Evolutionary conservation across 2,329 filamentous ascomycete genomes (phyloP), one percentile per base, ranked within the genome.

Genomic region (Cladobotryum protrusum): DNA sequence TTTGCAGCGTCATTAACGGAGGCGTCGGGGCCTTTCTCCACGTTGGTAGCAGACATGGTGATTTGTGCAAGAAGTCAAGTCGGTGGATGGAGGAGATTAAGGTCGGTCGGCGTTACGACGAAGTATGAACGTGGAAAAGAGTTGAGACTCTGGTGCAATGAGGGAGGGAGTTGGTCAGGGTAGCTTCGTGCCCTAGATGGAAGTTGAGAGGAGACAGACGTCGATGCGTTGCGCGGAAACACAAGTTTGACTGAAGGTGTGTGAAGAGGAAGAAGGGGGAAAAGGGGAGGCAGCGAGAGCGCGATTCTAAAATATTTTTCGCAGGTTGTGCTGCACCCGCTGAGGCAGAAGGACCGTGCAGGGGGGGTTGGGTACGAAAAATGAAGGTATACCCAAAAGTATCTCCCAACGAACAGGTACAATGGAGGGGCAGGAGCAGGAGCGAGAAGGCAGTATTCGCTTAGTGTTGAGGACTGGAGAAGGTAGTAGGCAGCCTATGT

Each of bases 181-280:
- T 90, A 87, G 87, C 87, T 90, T 81, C 73, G 86, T 89, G 87
- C 87, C 87, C 87, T 90, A 90, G 86, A 83, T 71, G 72, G 65
- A 59, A 60, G 60, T 65, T 68, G 61, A 59, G 57, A 62, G 61
- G 66, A 65, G 69, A 71, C 69, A 71, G 68, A 72, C 69, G 69
- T 59, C 69, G 67, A 64, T 69, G 69, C 69, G 69, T 72, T 72
- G 69, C 68, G 69, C 69, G 69, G 69, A 70, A 66, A 72, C 69
- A 72, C 69, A 70, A 63, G 61, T 60, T 65, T 70, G 65, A 62
- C 67, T 71, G 66, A 62, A 63, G 61, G 63, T 65, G 64, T 73
- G 70, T 73, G 69, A 70, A 71, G 67, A 57, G 62, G 61, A 62
- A 37, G 35, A 37, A 37, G 61, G 60, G 59, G 61, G 62, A 59